These are phyloP conservation scores for Trichomonas vaginalis DNA, from an alignment of 208 protist species.

Conservation along the genomic window DNA sequence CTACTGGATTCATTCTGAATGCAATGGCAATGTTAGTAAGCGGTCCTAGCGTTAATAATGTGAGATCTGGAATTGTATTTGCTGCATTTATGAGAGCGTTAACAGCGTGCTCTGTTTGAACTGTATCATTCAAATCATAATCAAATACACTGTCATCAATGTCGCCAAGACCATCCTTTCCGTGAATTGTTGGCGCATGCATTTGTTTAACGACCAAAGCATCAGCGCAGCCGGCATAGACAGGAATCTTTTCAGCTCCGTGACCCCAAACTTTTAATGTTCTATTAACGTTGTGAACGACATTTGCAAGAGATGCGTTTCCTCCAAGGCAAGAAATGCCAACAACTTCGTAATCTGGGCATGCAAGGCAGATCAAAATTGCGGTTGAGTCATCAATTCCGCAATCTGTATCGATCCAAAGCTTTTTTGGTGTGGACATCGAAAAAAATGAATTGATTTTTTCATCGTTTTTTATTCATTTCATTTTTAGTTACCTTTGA, in stretches of 20 bases:
- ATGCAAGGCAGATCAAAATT: background rate
- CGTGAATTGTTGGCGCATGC: background rate
- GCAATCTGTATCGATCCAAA: constrained; percentile 12
- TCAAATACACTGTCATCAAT: background rate
- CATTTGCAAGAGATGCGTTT: background rate
- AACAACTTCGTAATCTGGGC: background rate
- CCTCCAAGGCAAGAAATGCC: background rate
- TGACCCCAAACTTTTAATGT: background rate
- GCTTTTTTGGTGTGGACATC: background rate
- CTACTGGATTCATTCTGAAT: background rate
- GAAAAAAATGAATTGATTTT: background rate
- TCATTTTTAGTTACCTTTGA: background rate
- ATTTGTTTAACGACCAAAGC: background rate
- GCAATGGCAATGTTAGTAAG: background rate
- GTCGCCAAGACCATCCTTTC: background rate
- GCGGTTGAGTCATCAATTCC: background rate
- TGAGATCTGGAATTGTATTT: background rate
- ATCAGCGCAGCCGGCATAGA: background rate
- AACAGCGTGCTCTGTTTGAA: background rate
- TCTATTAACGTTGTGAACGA: background rate
- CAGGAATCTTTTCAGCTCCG: background rate
- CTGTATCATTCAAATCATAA: background rate
- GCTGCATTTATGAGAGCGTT: background rate
- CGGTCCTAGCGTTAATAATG: background rate
- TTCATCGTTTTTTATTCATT: background rate